These are phyloP conservation scores for Barbarea vulgaris DNA, from an alignment of 345 rosid species.

Conservation along the genomic window DNA sequence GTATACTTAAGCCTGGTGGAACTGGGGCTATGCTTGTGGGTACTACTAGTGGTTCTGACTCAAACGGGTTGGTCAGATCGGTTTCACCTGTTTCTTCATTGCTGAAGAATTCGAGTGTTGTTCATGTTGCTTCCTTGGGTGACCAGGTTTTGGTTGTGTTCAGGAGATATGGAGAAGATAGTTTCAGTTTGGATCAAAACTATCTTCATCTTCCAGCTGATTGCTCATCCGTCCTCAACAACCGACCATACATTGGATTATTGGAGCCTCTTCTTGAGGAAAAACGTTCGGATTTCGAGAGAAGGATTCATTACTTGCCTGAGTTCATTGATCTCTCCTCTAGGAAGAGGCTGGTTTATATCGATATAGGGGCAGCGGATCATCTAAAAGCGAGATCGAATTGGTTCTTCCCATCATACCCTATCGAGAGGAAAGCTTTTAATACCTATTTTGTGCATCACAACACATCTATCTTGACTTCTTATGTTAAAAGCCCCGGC, in stretches of 20 bases:
- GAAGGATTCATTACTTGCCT: slow-evolving; percentile 59
- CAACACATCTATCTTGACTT: slow-evolving; percentile 71
- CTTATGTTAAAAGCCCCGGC: slow-evolving; percentile 69
- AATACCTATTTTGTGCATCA: slow-evolving; percentile 76
- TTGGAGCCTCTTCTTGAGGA: slow-evolving; percentile 68
- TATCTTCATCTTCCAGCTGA: slow-evolving; percentile 49
- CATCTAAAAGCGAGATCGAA: slow-evolving; percentile 50
- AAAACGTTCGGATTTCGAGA: slow-evolving; percentile 47
- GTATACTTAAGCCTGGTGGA: slow-evolving; percentile 78
- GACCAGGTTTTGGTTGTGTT: slow-evolving; percentile 70
- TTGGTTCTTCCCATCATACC: slow-evolving; percentile 76
- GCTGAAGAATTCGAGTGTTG: slow-evolving; percentile 65
- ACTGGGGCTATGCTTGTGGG: slow-evolving; percentile 76
- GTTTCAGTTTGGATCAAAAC: slow-evolving; percentile 50
- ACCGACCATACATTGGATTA: slow-evolving; percentile 46
- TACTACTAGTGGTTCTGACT: slow-evolving; percentile 44
- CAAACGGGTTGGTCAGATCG: slow-evolving; percentile 64
- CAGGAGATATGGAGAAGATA: slow-evolving; percentile 51
- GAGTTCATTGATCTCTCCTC: slow-evolving; percentile 55
- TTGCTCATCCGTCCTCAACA: slow-evolving; percentile 57
- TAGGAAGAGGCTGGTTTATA: slow-evolving; percentile 58
- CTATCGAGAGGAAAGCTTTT: slow-evolving; percentile 58
- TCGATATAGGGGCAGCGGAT: slow-evolving; percentile 69
- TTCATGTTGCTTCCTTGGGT: slow-evolving; percentile 62
- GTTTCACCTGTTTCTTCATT: slow-evolving; percentile 75